Percentiles rank a stretch among this genome's conserved stretches.
Conservation (phyloP, 176 grass and related monocot genomes). For the Aegilops longissima region DNA sequence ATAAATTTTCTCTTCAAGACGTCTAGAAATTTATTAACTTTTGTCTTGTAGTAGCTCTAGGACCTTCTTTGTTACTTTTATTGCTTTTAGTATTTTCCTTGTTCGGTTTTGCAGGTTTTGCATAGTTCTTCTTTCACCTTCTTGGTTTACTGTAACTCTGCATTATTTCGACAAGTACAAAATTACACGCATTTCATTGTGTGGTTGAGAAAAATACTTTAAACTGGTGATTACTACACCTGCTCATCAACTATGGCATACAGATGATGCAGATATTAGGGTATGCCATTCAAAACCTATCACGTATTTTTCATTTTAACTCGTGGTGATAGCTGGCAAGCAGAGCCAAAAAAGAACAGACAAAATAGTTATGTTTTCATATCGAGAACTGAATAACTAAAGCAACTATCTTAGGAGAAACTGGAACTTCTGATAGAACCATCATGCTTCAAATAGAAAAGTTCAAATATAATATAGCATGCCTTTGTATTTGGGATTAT, state of each 20-base stretch:
- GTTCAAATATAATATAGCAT: conserved; percentile 22
- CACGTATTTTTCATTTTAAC: neutral
- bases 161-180: neutral
- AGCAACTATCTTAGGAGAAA: neutral
- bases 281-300: neutral
- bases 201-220: neutral
- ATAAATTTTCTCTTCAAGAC: neutral
- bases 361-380: neutral
- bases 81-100: neutral
- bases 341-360: neutral
- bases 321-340: neutral
- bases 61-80: neutral
- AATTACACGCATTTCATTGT: neutral
- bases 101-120: neutral
- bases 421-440: neutral
- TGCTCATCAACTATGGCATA: neutral
- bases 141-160: neutral
- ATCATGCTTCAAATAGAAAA: conserved; percentile 25
- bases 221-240: conserved; percentile 1
- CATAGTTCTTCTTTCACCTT: neutral
- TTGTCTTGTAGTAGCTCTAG: neutral
- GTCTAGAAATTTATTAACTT: neutral
- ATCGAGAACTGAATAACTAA: neutral
- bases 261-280: conserved; percentile 16
- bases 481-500: conserved; percentile 94